Evolutionary conservation across 2,329 filamentous ascomycete genomes (phyloP).

Genomic region (Peltaster fructicola): DNA sequence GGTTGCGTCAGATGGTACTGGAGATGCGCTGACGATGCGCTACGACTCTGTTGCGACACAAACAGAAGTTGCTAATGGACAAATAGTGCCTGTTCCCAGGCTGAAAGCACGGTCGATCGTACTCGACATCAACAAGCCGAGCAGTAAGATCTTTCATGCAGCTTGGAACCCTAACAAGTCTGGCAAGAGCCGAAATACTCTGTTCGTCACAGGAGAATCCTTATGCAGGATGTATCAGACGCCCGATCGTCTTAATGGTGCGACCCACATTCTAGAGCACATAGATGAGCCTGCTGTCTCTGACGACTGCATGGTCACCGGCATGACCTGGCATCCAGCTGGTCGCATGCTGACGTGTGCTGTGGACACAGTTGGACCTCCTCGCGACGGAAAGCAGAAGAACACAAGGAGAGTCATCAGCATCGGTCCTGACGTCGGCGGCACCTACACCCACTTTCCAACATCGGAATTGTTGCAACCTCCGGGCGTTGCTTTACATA

Average conservation of each 20-base stretch:
- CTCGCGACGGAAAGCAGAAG: constrained; percentile 8
- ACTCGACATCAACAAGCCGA: constrained; percentile 17
- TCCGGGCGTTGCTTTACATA: constrained; percentile 11
- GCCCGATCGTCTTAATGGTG: constrained; percentile 9
- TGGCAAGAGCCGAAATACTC: constrained; percentile 8
- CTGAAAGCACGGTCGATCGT: constrained; percentile 18
- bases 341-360: constrained; percentile 16
- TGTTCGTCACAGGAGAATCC: constrained; percentile 18
- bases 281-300: constrained; percentile 14
- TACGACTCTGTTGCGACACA: constrained; percentile 19
- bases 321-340: constrained; percentile 18
- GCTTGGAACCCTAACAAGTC: constrained; percentile 15
- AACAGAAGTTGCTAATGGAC: constrained; percentile 16
- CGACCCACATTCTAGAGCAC: constrained; percentile 8
- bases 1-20: constrained; percentile 11
- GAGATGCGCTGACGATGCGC: constrained; percentile 11
- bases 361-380: constrained; percentile 9
- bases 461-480: constrained; percentile 11
- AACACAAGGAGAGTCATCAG: constrained; percentile 13
- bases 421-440: constrained; percentile 8
- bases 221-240: constrained; percentile 19
- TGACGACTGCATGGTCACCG: constrained; percentile 14
- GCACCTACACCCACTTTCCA: constrained; percentile 8
- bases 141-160: constrained; percentile 12
- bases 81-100: too few species aligned